A percentile compares a stretch with the other conserved stretches of the same genome.
These are phyloP conservation scores for Colletotrichum kahawae DNA, from an alignment of 2,329 filamentous ascomycete genomes.

Conservation along the genomic window DNA sequence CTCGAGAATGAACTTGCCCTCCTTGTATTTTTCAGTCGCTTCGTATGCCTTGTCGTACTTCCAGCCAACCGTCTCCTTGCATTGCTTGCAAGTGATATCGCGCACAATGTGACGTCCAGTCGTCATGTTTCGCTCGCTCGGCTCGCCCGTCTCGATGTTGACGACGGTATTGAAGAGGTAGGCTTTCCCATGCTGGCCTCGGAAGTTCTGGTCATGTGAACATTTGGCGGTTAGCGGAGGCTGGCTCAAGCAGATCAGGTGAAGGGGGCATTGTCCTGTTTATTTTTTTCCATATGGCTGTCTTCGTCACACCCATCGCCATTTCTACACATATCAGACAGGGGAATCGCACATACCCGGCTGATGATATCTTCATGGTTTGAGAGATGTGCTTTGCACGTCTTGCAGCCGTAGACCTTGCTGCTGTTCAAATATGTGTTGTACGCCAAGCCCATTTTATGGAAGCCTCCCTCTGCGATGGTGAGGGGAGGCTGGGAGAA, in stretches of 20 bases:
- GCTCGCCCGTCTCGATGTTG: conserved; percentile 82
- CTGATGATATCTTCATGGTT: conserved; percentile 97
- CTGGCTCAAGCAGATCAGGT: not conserved
- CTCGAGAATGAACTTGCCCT: conserved; percentile 97
- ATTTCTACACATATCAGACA: not conserved
- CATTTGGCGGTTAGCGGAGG: not conserved
- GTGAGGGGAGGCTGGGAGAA: not conserved
- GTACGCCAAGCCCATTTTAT: conserved; percentile 85
- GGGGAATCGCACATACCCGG: conserved; percentile 64
- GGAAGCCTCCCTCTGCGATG: not conserved
- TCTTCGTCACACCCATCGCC: not conserved
- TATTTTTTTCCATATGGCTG: not conserved
- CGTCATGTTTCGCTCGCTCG: conserved; percentile 97
- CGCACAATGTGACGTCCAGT: conserved; percentile 93
- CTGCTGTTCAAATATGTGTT: conserved; percentile 87
- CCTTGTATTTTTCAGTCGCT: conserved; percentile 93
- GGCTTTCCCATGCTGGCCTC: conserved; percentile 96
- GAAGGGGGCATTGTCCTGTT: not conserved
- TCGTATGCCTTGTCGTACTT: conserved; percentile 99
- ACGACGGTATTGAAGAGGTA: conserved; percentile 96
- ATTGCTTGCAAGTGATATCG: conserved; percentile 90
- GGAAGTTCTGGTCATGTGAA: conserved; percentile 81
- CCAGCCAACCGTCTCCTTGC: conserved; percentile 93
- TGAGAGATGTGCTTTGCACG: conserved; percentile 93
- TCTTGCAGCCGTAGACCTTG: conserved; percentile 92